Conservation (phyloP, 257 asterid genomes). For the Knoxia roxburghii region DNA sequence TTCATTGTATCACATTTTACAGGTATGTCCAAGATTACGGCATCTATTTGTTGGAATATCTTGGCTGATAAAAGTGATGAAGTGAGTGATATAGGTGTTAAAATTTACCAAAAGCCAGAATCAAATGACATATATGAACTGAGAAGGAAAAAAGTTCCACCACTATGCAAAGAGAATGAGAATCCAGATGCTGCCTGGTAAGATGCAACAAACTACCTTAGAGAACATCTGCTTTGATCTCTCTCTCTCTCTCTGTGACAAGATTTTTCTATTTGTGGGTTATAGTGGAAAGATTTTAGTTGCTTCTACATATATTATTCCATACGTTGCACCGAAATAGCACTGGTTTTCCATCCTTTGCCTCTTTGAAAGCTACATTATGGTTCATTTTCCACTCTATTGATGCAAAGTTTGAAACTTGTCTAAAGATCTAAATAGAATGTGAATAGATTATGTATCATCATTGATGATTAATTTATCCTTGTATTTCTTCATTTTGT, state of each 20-base stretch:
- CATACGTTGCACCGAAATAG: not conserved
- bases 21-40: slow-evolving; percentile 66
- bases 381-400: no score
- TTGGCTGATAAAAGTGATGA: slow-evolving; percentile 89
- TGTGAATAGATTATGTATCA: not conserved
- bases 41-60: slow-evolving; percentile 93
- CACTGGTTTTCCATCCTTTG: not conserved
- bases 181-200: slow-evolving; percentile 96
- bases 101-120: slow-evolving; percentile 87
- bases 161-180: slow-evolving; percentile 79
- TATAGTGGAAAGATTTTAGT: no score
- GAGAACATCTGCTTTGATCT: not conserved
- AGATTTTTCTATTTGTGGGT: no score
- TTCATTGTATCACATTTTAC: slow-evolving; percentile 27
- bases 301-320: not conserved
- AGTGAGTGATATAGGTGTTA: slow-evolving; percentile 69
- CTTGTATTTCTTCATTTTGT: slow-evolving; percentile 3
- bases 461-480: not conserved
- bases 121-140: slow-evolving; percentile 60
- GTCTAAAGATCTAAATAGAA: not conserved
- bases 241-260: no score
- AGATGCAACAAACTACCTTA: slow-evolving; percentile 18
- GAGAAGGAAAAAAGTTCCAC: slow-evolving; percentile 77
- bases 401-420: no score
- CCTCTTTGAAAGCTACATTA: not conserved